Base-by-base conservation (phyloP, 352 stramenopile species). In the Phytophthora agathidicida region DNA sequence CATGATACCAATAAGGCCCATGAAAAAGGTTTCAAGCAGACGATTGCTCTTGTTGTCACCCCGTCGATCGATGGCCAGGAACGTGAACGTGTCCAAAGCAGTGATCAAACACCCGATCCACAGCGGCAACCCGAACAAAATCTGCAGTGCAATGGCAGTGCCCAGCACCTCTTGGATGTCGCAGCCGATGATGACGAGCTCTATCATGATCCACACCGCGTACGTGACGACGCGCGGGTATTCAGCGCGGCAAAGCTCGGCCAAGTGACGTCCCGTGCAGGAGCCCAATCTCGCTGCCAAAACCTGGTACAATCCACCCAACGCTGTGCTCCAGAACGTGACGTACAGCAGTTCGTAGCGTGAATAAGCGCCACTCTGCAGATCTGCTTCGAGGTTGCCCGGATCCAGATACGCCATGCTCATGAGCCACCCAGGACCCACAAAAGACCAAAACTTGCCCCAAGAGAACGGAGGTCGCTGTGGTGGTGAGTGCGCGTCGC, bases 371-470 rank as follows among this genome's bases (percentile, higher is more conserved):
- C 91, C 91, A n/a, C 79, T 92, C 66, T 97, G 91, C 45, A 98
- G 80, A 51, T 98, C 91, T 17, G 88, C 89, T 63, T 98, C 90
- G 47, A 98, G 91, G 64, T 98, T 98, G 23, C 87, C 89, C 0
- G 91, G 93, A 66, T 97, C 93, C 37, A 98, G 60, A 45, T 98
- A 98, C 1, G 91, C 59, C 59, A 58, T 68, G 43, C 59, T 68
- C 59, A 57, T 62, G 31, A 68, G 51, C 59, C 43, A 68, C 0
- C 78, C 75, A 24, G 75, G 78, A 0, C 75, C 74, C 7, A 78
- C 74, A 42, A 69, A 85, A 37, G 69, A 73, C 77, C 75, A 84
- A 57, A 89, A 88, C 19, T 61, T 67, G 33, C 68, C 55, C 78
- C 75, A 88, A 6, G 75, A 88, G 64, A 88, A 88, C 20, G 60